phyloP scores from a whole-genome alignment of 1,284 basidiomycete species.

The Clitocybe nebularis region DNA sequence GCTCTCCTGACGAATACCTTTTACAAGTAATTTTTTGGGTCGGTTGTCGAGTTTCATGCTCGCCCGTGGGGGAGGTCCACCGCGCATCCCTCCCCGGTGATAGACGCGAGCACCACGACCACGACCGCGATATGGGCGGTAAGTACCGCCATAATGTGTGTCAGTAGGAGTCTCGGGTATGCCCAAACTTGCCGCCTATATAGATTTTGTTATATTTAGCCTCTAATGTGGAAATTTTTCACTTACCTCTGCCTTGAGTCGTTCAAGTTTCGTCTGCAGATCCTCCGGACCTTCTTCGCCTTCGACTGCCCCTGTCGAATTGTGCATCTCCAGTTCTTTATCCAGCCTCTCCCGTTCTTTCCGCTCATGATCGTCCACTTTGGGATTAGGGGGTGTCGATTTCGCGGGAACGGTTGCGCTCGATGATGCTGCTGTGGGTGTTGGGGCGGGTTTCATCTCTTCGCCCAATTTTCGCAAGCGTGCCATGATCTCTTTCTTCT shows the following conservation, averaged over 20 bases:
- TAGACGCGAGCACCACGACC: slow-evolving; percentile 61
- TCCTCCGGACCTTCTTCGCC: slow-evolving; percentile 61
- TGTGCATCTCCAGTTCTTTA: slow-evolving; percentile 70
- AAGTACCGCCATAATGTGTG: slow-evolving; percentile 34
- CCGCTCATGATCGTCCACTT: slow-evolving; percentile 41
- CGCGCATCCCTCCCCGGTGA: slow-evolving; percentile 60
- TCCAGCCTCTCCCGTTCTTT: slow-evolving; percentile 65
- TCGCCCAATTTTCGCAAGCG: slow-evolving; percentile 76
- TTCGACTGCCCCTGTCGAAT: slow-evolving; percentile 32
- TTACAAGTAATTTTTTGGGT: slow-evolving; percentile 76
- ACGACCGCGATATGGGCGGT: slow-evolving; percentile 71
- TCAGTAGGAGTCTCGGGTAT: slow-evolving; percentile 47
- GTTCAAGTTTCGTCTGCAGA: slow-evolving; percentile 75
- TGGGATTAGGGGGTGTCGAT: slow-evolving; percentile 21
- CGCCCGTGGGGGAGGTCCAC: slow-evolving; percentile 50
- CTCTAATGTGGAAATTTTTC: neutral
- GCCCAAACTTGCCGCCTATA: slow-evolving; percentile 77
- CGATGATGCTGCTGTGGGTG: slow-evolving; percentile 23
- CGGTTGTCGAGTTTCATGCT: slow-evolving; percentile 91
- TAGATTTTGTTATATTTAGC: neutral
- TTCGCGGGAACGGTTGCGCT: slow-evolving; percentile 10
- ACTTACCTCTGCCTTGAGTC: slow-evolving; percentile 78
- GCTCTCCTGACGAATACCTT: slow-evolving; percentile 56
- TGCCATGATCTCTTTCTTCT: slow-evolving; percentile 80
- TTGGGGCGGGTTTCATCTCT: slow-evolving; percentile 54